phyloP scores from a whole-genome alignment of 495 filamentous ascomycete species.

The Talaromyces borbonicus region DNA sequence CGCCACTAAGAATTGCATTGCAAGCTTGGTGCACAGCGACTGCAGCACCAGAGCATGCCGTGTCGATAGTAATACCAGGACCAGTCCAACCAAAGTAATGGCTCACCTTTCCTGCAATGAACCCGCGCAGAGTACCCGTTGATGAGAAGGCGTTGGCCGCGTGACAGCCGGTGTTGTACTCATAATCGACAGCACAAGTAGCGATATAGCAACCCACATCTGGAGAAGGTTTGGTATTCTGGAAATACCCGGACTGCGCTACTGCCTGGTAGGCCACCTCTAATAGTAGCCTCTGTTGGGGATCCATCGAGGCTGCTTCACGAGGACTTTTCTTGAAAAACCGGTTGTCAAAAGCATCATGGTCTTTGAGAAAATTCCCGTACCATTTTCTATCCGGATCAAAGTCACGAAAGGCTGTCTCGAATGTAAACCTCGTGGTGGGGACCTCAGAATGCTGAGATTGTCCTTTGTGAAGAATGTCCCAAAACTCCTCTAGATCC shows the following conservation, averaged over 20 bases:
- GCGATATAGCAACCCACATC: slow-evolving; percentile 30
- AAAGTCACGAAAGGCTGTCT: slow-evolving; percentile 21
- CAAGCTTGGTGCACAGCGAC: slow-evolving; percentile 35
- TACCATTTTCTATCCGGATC: slow-evolving; percentile 29
- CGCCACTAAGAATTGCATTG: slow-evolving; percentile 24
- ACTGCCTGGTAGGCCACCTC: slow-evolving; percentile 41
- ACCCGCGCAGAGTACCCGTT: slow-evolving; percentile 25
- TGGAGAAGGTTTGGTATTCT: background rate
- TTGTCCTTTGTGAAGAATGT: slow-evolving; percentile 26
- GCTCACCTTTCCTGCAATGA: slow-evolving; percentile 25
- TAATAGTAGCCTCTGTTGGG: slow-evolving; percentile 41
- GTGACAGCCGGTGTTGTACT: slow-evolving; percentile 28
- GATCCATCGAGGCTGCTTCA: slow-evolving; percentile 41
- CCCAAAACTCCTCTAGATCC: slow-evolving; percentile 35
- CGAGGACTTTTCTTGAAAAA: slow-evolving; percentile 42
- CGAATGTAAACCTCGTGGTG: slow-evolving; percentile 22
- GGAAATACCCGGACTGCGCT: slow-evolving; percentile 34
- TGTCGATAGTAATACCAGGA: slow-evolving; percentile 34
- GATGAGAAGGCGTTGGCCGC: slow-evolving; percentile 28
- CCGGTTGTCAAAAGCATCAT: slow-evolving; percentile 39
- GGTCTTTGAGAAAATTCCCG: slow-evolving; percentile 36
- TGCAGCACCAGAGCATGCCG: slow-evolving; percentile 35
- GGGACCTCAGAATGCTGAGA: slow-evolving; percentile 35
- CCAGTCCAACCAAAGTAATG: slow-evolving; percentile 44
- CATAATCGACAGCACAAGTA: slow-evolving; percentile 15